These are phyloP conservation scores for Chlamydomonas incerta DNA, from an alignment of 139 green algal genomes.

Conservation along the genomic window DNA sequence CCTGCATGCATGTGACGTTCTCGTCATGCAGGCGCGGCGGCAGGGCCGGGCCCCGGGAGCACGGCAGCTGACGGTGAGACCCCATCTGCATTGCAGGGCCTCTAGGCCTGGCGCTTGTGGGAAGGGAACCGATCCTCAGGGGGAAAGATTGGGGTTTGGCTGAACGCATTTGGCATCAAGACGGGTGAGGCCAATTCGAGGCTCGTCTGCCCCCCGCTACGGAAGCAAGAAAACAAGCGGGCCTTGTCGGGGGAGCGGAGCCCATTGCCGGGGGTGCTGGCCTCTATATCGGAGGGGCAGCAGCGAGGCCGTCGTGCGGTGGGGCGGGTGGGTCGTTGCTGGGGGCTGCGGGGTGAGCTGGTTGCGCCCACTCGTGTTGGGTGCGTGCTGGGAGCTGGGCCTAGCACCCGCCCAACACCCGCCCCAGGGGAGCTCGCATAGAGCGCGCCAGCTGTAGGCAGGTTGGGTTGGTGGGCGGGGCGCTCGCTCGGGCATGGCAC, in stretches of 20 bases:
- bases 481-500: not conserved
- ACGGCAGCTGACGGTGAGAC: no score
- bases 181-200: not conserved
- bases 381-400: not conserved
- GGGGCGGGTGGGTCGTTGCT: slow-evolving; percentile 4
- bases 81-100: not conserved
- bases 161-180: not conserved
- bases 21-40: no score
- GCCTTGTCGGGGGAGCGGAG: not conserved
- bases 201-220: no score
- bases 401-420: not conserved
- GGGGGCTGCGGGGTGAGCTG: not conserved
- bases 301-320: not conserved
- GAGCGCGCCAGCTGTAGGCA: not conserved
- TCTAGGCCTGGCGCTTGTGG: not conserved
- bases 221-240: not conserved
- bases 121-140: not conserved
- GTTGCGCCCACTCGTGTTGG: not conserved
- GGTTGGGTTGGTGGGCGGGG: not conserved
- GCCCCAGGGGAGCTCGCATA: slow-evolving; percentile 1
- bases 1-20: no score
- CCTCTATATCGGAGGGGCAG: not conserved
- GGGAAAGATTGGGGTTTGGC: not conserved
- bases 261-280: not conserved
- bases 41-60: no score